A percentile compares a stretch with the other conserved stretches of the same genome.
Conservation (phyloP, 2,329 filamentous ascomycete species). For the Diplodia sapinea region DNA sequence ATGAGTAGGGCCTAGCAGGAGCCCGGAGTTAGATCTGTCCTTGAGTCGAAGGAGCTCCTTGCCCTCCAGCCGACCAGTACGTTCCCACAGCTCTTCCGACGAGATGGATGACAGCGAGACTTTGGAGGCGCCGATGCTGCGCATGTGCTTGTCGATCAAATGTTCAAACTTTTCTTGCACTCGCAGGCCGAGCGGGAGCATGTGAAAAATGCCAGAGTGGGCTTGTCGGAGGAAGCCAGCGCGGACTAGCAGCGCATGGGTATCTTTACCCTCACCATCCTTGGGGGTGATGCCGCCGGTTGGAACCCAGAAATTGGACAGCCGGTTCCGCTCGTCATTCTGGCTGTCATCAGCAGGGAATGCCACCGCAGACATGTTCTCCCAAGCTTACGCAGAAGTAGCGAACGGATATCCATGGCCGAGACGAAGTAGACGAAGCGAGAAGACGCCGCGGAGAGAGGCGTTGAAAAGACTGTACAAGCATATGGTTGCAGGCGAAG, state of each 20-base stretch:
- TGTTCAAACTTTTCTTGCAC: constrained; percentile 88
- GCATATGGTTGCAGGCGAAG: constrained; percentile 8
- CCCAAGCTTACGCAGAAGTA: not conserved
- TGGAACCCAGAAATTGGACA: constrained; percentile 81
- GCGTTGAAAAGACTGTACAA: constrained; percentile 26
- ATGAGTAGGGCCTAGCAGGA: constrained; percentile 88
- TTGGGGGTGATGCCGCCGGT: constrained; percentile 69
- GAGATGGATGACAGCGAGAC: constrained; percentile 84
- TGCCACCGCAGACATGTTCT: not conserved
- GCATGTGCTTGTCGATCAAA: constrained; percentile 90
- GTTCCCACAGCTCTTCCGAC: constrained; percentile 80
- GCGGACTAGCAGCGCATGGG: constrained; percentile 52
- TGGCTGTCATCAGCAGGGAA: not conserved
- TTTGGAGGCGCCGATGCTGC: constrained; percentile 74
- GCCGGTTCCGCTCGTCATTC: constrained; percentile 60
- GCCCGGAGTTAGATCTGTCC: constrained; percentile 76
- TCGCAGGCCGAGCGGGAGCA: constrained; percentile 82
- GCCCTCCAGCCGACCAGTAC: constrained; percentile 78
- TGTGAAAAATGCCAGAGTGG: constrained; percentile 89
- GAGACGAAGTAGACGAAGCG: constrained; percentile 3
- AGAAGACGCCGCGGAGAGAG: constrained; percentile 12
- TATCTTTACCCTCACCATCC: constrained; percentile 55
- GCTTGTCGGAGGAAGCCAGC: constrained; percentile 62
- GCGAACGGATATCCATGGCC: not conserved
- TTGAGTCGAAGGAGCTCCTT: constrained; percentile 85